These are phyloP conservation scores for Alternaria sp. DNA, from an alignment of 2,329 filamentous ascomycete genomes.

Conservation along the genomic window DNA sequence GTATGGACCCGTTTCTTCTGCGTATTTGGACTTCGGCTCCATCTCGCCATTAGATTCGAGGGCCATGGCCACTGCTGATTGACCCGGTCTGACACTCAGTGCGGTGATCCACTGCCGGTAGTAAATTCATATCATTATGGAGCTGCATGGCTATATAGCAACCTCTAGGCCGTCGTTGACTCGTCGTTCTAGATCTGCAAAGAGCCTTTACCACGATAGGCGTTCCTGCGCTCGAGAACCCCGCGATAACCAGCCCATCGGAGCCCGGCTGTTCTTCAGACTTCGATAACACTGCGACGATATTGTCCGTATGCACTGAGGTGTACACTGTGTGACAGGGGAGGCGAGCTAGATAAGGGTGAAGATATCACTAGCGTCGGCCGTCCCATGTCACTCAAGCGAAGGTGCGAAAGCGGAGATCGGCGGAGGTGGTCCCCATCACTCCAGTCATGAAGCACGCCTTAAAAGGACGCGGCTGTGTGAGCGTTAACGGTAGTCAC, in stretches of 20 bases:
- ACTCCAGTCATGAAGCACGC: not conserved
- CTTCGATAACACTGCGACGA: not conserved
- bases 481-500: not conserved
- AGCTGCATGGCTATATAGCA: conserved; percentile 4
- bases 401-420: not conserved
- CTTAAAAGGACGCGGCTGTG: not conserved
- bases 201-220: conserved; percentile 7
- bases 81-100: not conserved
- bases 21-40: conserved; percentile 8
- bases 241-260: conserved; percentile 1
- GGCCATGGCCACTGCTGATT: not conserved
- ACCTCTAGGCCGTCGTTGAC: not conserved
- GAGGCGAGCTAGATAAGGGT: conserved; percentile 7
- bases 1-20: conserved; percentile 12
- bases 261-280: not conserved
- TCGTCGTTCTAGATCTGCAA: conserved; percentile 6
- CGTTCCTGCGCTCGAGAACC: conserved; percentile 2
- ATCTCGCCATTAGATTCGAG: not conserved
- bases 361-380: conserved; percentile 12
- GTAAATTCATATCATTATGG: not conserved
- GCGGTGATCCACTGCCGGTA: not conserved
- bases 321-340: not conserved
- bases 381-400: conserved; percentile 13
- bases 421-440: not conserved
- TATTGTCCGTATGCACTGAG: not conserved